A percentile compares a stretch with the other conserved stretches of the same genome.
These are phyloP conservation scores for Chlorella sp. DNA, from an alignment of 139 green algal genomes.

Conservation along the genomic window DNA sequence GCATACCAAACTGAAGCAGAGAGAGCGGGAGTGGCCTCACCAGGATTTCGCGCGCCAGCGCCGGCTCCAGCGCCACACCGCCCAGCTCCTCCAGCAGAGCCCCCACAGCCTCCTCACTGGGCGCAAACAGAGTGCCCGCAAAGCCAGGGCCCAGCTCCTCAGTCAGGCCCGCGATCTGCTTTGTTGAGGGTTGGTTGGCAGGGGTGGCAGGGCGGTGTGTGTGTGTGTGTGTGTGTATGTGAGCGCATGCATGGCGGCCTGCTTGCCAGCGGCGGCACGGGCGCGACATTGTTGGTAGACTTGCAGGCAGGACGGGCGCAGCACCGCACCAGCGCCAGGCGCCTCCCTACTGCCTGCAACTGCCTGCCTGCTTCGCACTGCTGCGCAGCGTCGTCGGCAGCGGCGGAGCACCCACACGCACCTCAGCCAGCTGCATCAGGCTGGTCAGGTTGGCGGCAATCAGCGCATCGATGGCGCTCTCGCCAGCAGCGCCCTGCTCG, in stretches of 20 bases:
- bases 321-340: too few species aligned
- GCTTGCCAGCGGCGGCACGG: too few species aligned
- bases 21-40: too few species aligned
- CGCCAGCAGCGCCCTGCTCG: not conserved
- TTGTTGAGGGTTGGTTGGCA: not conserved
- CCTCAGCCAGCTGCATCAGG: not conserved
- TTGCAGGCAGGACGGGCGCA: too few species aligned
- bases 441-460: not conserved
- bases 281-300: too few species aligned
- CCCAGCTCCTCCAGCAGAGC: not conserved
- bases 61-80: not conserved
- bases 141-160: not conserved
- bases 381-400: too few species aligned
- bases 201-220: not conserved
- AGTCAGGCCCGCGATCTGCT: not conserved
- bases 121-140: slow-evolving; percentile 1
- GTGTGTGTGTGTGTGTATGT: not conserved
- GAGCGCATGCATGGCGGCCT: too few species aligned
- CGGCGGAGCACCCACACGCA: not conserved
- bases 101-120: not conserved
- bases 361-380: too few species aligned
- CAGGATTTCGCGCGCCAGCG: not conserved
- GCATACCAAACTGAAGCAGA: too few species aligned
- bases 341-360: too few species aligned
- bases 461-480: too few species aligned